phyloP scores from a whole-genome alignment of 345 rosid species.

The Aquilaria sinensis region DNA sequence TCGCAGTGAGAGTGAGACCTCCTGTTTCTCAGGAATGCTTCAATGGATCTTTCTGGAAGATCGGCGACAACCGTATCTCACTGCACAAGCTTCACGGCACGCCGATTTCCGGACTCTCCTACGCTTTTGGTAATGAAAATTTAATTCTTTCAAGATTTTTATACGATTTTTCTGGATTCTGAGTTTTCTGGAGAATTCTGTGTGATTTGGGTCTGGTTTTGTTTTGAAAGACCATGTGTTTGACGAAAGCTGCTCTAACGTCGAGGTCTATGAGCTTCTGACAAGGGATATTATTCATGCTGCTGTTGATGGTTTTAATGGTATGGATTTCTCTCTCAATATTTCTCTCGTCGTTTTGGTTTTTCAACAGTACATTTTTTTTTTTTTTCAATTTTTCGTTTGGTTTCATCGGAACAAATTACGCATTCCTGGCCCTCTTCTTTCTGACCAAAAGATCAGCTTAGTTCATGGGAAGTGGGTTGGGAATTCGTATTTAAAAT shows the following conservation, averaged over 20 bases:
- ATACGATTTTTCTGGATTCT: neutral
- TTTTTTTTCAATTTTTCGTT: neutral
- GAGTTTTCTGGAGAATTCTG: neutral
- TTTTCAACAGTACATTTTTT: neutral
- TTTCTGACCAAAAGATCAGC: too few relatives aligned
- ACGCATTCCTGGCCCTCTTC: too few relatives aligned
- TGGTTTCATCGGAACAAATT: neutral
- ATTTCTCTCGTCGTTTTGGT: conserved; percentile 2
- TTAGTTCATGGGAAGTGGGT: too few relatives aligned
- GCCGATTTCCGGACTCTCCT: conserved; percentile 57
- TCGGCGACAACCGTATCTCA: conserved; percentile 73
- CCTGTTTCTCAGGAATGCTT: conserved; percentile 28
- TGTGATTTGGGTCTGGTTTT: neutral
- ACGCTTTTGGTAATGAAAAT: conserved; percentile 54
- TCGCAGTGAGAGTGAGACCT: conserved; percentile 82
- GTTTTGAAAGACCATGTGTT: conserved; percentile 64
- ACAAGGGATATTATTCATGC: conserved; percentile 72
- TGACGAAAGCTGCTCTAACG: conserved; percentile 61
- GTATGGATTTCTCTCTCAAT: conserved; percentile 22
- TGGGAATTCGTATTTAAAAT: too few relatives aligned
- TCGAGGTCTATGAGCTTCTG: conserved; percentile 67
- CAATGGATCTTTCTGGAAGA: conserved; percentile 42
- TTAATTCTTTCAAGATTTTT: neutral
- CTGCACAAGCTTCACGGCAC: conserved; percentile 65
- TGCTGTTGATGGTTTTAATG: conserved; percentile 82